Percentiles rank a stretch among this genome's conserved stretches.
Evolutionary conservation across 1,284 basidiomycete species (phyloP).

Genomic region (Cystobasidium slooffiae): DNA sequence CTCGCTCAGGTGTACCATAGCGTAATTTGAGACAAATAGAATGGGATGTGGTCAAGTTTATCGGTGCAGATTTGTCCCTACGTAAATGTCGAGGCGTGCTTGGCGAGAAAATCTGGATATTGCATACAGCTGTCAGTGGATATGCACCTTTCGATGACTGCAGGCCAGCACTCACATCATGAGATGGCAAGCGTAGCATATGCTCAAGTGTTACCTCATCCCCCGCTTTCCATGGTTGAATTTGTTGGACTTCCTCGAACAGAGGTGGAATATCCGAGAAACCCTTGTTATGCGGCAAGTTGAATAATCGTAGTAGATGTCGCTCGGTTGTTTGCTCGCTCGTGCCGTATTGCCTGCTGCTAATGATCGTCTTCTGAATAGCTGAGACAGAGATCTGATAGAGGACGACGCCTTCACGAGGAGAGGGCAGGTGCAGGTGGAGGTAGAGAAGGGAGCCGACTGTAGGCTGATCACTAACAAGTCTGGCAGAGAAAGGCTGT

Average conservation of each 20-base stretch:
- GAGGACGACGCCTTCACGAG: background rate
- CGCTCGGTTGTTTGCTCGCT: slow-evolving; percentile 2
- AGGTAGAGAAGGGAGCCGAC: slow-evolving; percentile 25
- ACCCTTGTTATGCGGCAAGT: slow-evolving; percentile 18
- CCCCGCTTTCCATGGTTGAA: slow-evolving; percentile 19
- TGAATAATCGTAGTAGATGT: slow-evolving; percentile 25
- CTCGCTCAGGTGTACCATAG: background rate
- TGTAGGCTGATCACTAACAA: slow-evolving; percentile 26
- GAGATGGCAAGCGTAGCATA: slow-evolving; percentile 17
- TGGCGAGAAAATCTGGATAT: slow-evolving; percentile 22
- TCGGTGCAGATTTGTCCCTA: background rate
- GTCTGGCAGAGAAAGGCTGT: slow-evolving; percentile 32
- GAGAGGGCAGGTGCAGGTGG: slow-evolving; percentile 16
- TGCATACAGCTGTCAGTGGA: too few species aligned
- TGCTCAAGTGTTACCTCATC: slow-evolving; percentile 23
- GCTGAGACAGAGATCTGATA: slow-evolving; percentile 26
- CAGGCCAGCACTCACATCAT: slow-evolving; percentile 1
- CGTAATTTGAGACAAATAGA: slow-evolving; percentile 16
- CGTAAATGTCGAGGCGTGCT: slow-evolving; percentile 18
- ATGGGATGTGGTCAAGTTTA: background rate
- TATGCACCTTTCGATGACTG: too few species aligned
- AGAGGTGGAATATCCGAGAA: slow-evolving; percentile 18
- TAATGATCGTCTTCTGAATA: slow-evolving; percentile 13
- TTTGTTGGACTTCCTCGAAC: background rate
- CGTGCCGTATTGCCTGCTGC: slow-evolving; percentile 1